A percentile compares a stretch with the other conserved stretches of the same genome.
These are phyloP conservation scores for Boletus sensibilis DNA, from an alignment of 768 basidiomycete species.

Conservation along the genomic window DNA sequence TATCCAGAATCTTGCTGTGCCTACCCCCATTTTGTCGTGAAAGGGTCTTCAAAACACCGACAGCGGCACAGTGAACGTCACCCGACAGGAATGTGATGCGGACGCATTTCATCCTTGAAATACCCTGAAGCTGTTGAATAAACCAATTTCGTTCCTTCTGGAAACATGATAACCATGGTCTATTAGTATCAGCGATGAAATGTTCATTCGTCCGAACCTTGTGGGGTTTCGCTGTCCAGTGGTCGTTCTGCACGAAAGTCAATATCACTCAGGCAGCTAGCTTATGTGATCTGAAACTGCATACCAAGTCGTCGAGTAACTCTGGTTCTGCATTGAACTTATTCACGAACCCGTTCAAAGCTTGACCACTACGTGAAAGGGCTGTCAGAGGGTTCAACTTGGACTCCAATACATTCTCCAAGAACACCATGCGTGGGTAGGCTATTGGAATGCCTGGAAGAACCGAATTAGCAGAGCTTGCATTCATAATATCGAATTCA, in stretches of 20 bases:
- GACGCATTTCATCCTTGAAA: slow-evolving; percentile 59
- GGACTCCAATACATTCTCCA: slow-evolving; percentile 74
- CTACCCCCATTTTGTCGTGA: slow-evolving; percentile 38
- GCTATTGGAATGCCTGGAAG: slow-evolving; percentile 71
- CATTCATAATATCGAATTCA: neutral
- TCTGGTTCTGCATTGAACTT: slow-evolving; percentile 93
- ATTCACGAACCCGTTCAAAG: slow-evolving; percentile 78
- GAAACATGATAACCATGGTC: slow-evolving; percentile 3
- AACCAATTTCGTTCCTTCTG: slow-evolving; percentile 92
- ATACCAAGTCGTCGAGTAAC: slow-evolving; percentile 85
- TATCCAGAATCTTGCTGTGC: slow-evolving; percentile 34
- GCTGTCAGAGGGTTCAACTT: slow-evolving; percentile 84
- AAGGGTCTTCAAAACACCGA: slow-evolving; percentile 73
- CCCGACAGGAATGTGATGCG: slow-evolving; percentile 88
- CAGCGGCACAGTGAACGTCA: slow-evolving; percentile 91
- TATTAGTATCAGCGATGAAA: neutral
- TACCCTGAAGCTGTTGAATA: slow-evolving; percentile 71
- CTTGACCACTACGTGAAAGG: slow-evolving; percentile 66
- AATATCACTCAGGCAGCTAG: slow-evolving; percentile 25
- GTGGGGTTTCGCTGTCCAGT: slow-evolving; percentile 83
- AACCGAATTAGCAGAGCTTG: neutral
- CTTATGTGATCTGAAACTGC: slow-evolving; percentile 16
- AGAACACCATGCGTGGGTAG: slow-evolving; percentile 91
- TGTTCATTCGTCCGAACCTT: slow-evolving; percentile 47
- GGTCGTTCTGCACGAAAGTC: slow-evolving; percentile 82